Evolutionary conservation across 2,329 filamentous ascomycete genomes (phyloP).

Genomic region (Penicillium sclerotigenum): DNA sequence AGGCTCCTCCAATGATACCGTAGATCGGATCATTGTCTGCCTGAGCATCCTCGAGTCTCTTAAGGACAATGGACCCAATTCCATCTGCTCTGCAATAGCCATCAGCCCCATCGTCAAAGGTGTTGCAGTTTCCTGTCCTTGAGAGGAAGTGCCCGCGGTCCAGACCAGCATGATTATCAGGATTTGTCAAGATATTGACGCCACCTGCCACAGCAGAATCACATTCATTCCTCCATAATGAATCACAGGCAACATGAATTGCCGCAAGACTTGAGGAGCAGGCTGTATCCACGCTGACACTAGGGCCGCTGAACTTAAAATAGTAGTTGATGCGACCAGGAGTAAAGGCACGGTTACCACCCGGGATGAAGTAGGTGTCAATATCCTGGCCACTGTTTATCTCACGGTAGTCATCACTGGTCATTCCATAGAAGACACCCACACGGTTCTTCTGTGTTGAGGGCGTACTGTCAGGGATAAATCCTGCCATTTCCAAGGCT

Average conservation of each 20-base stretch:
- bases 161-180: slow-evolving; percentile 73
- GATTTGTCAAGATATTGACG: slow-evolving; percentile 72
- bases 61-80: slow-evolving; percentile 71
- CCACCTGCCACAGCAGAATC: slow-evolving; percentile 80
- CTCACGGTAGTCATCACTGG: slow-evolving; percentile 74
- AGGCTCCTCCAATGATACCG: slow-evolving; percentile 70
- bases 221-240: slow-evolving; percentile 71
- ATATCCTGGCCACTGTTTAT: slow-evolving; percentile 70
- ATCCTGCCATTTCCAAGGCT: slow-evolving; percentile 76
- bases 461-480: slow-evolving; percentile 68
- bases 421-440: slow-evolving; percentile 72
- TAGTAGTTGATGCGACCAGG: slow-evolving; percentile 53
- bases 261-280: slow-evolving; percentile 72
- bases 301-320: slow-evolving; percentile 72
- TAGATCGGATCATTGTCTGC: slow-evolving; percentile 67
- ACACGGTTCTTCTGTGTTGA: slow-evolving; percentile 64
- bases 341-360: slow-evolving; percentile 54
- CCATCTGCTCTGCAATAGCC: slow-evolving; percentile 80
- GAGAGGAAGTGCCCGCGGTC: slow-evolving; percentile 76
- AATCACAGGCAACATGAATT: slow-evolving; percentile 68
- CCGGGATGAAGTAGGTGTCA: slow-evolving; percentile 66
- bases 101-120: slow-evolving; percentile 75
- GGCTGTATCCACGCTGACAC: slow-evolving; percentile 71
- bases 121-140: slow-evolving; percentile 72
- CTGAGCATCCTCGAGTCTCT: slow-evolving; percentile 74